Percentiles rank a stretch among this genome's conserved stretches.
Evolutionary conservation across 176 grass and related monocot species (phyloP).

Genomic region (Elymus sibiricus): DNA sequence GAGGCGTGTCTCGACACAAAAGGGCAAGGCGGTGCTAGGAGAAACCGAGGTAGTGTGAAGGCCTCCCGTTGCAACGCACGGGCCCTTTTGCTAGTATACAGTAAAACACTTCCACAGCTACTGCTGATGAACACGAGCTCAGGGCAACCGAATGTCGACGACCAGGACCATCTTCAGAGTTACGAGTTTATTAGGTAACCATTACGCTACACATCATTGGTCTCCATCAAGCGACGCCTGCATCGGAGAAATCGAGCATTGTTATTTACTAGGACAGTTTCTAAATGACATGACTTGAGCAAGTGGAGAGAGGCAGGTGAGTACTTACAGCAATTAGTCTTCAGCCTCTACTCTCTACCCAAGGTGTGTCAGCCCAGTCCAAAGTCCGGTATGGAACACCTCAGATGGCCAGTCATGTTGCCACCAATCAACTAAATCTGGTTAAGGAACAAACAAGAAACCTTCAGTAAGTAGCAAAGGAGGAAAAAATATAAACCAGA

Average conservation of each 20-base stretch:
- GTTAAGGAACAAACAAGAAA: not conserved
- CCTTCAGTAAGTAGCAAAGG: not conserved
- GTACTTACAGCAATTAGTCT: not conserved
- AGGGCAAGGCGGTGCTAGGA: no score
- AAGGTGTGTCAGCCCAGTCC: not conserved
- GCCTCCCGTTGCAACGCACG: no score
- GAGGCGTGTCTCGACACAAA: no score
- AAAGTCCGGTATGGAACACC: not conserved
- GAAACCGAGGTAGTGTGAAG: no score
- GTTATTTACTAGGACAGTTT: not conserved
- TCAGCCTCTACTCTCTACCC: not conserved
- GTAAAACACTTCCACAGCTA: not conserved
- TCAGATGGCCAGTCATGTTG: not conserved
- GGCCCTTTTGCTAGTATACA: no score
- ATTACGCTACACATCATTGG: not conserved
- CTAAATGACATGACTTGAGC: no score
- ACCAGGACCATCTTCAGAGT: not conserved
- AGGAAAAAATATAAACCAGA: no score
- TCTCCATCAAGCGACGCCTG: conserved; percentile 10
- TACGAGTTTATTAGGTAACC: not conserved
- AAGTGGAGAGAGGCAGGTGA: not conserved
- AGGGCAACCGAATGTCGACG: not conserved
- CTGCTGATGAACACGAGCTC: not conserved
- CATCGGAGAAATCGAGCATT: conserved; percentile 1
- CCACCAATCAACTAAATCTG: conserved; percentile 17